These are phyloP conservation scores for Naematelia encephala DNA, from an alignment of 768 basidiomycete genomes.

Conservation along the genomic window DNA sequence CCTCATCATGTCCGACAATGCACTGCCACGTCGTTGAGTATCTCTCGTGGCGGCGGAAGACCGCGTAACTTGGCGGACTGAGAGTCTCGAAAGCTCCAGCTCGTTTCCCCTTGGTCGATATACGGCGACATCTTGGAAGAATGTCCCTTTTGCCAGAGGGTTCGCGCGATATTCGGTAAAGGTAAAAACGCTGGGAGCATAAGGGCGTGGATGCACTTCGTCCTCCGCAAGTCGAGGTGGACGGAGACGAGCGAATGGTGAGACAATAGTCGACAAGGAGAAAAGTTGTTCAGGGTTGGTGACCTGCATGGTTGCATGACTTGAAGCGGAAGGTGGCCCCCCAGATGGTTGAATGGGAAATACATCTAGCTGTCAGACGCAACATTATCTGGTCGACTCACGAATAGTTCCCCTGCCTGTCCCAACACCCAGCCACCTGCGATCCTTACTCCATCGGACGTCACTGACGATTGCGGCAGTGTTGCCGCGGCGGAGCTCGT, in stretches of 20 bases:
- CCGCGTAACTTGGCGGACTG: background rate
- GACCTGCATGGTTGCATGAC: constrained; percentile 58
- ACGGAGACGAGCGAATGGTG: constrained; percentile 59
- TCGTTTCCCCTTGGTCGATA: constrained; percentile 40
- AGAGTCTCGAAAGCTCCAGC: constrained; percentile 34
- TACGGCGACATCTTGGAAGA: constrained; percentile 27
- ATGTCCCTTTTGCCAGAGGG: constrained; percentile 9
- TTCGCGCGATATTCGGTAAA: constrained; percentile 11
- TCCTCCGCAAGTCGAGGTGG: background rate
- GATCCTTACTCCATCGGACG: constrained; percentile 60
- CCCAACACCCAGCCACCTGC: constrained; percentile 67
- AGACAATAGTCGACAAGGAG: constrained; percentile 58
- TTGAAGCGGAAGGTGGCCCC: constrained; percentile 58
- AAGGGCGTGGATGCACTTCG: background rate
- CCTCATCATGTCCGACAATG: constrained; percentile 43
- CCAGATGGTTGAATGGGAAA: constrained; percentile 76
- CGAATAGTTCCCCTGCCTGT: constrained; percentile 54
- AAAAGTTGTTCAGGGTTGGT: constrained; percentile 59
- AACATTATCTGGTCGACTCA: constrained; percentile 27
- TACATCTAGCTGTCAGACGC: constrained; percentile 57
- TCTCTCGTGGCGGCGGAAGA: background rate
- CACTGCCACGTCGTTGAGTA: constrained; percentile 26
- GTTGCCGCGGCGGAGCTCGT: constrained; percentile 67
- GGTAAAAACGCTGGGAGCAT: constrained; percentile 34
- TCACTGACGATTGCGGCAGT: constrained; percentile 65